Conservation (phyloP, 1,139 yeast genomes). For the Saccharomycopsis hybrid region DNA sequence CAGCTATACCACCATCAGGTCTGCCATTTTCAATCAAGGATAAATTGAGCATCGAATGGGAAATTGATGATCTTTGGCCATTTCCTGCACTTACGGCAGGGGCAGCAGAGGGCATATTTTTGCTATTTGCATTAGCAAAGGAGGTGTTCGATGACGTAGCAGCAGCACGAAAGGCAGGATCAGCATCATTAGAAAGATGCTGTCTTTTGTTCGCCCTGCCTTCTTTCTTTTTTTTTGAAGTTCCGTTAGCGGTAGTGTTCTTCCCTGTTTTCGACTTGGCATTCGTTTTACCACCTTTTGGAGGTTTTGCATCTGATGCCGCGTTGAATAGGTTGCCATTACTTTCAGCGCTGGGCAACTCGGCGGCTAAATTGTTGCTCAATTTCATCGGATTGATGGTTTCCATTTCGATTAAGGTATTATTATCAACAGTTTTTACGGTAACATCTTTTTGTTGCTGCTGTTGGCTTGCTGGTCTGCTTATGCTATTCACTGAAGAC, state of each 20-base stretch:
- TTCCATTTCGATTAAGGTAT: not conserved
- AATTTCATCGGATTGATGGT: conserved; percentile 17
- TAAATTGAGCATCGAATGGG: conserved; percentile 4
- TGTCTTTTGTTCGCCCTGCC: conserved; percentile 5
- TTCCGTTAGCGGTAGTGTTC: too few relatives aligned
- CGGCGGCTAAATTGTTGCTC: not conserved
- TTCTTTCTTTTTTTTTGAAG: not conserved
- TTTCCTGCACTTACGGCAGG: not conserved
- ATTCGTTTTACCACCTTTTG: not conserved
- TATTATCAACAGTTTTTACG: not conserved
- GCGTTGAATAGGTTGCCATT: not conserved
- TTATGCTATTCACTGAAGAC: too few relatives aligned
- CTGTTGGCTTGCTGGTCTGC: not conserved
- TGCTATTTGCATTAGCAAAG: too few relatives aligned
- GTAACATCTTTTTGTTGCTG: not conserved
- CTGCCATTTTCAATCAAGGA: conserved; percentile 1
- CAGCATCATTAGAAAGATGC: not conserved
- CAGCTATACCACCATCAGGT: too few relatives aligned
- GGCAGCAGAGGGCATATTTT: too few relatives aligned
- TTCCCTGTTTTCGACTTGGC: not conserved
- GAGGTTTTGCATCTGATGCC: too few relatives aligned
- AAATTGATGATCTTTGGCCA: not conserved
- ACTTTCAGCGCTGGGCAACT: not conserved
- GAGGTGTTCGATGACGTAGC: too few relatives aligned
- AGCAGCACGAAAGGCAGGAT: too few relatives aligned